Base-by-base conservation (phyloP, 768 basidiomycete species). In the Symmetrospora coprosmae region DNA sequence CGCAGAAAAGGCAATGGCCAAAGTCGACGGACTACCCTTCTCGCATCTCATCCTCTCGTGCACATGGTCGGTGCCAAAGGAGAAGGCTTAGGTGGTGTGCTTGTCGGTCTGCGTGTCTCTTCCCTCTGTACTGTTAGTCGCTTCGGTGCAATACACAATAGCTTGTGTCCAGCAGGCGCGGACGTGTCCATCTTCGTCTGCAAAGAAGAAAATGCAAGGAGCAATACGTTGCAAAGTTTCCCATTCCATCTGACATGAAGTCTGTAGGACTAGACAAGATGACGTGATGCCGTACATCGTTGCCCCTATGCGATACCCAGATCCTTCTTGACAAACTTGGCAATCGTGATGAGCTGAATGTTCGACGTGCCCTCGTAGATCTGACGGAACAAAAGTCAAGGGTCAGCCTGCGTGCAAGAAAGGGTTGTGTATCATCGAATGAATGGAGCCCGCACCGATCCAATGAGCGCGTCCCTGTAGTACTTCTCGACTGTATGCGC, bases 401-500 rank as follows among this genome's bases (percentile, higher is more conserved):
- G 4, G 25, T 55, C 52, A 55, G 52, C 39, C 70, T 69, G 60
- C 19, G 21, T 1, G 0, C 9, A 13, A 55, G 14, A 50, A 16
- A 2, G 14, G 21, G 33, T 59, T 1, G 50, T 11, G 17, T 19
- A 41, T 6, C n/a, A 35, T 11, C 0, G 5, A n/a, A 13, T 14
- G 8, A 17, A 19, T 14, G 2, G 43, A n/a, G 27, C 3, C 46
- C 47, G 77, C 4, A 50, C 49, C 84, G 75, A n/a, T 67, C 87
- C 87, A 68, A 92, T 91, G 79, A 94, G 96, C 5, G 88, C 90
- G 73, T 96, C 92, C 62, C 92, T 75, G 87, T 87, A 92, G 71
- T 76, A 92, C 76, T 97, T 96, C 76, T 96, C 94, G 64, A 96
- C 85, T 50, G 21, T 4, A 3, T 34, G 28, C 23, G 27, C n/a